Evolutionary conservation across 306 rosid species (phyloP), one percentile per base, ranked within the genome.

Genomic region (Calophaca sinica): DNA sequence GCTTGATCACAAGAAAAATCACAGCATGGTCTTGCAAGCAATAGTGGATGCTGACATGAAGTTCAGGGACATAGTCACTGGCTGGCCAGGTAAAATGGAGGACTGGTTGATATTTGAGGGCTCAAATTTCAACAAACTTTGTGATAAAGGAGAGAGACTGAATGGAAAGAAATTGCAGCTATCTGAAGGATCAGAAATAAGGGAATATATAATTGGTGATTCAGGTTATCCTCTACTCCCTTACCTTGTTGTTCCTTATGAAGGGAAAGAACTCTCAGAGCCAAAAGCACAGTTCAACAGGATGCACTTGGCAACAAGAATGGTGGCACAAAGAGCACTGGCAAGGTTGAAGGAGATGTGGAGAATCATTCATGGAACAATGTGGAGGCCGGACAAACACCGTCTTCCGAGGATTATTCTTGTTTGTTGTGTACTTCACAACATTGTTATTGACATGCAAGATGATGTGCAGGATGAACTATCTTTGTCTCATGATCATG

Each of bases 371-470:
- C 89, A 82, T 9, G 98, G 98, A 75, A 84, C 82, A 13, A 94
- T 94, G 97, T 91, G 98, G 98, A 82, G 98, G 54, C 98, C 97
- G 0, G 98, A 94, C 85, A 91, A 88, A 67, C 97, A 94, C 65
- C 84, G 91, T 39, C 52, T 94, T 74, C 98, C 98, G 0, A 87
- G 97, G 83, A 91, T 94, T 46, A 91, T 94, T 70, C 90, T 94
- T 0, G 97, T 91, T 55, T 94, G 97, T 68, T 91, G 98, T 78
- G 64, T 94, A 79, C 96, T 94, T 86, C 98, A 94, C 50, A 91
- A 94, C 86, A 94, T 94, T 67, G 79, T 82, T 57, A 88, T 94
- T 39, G 97, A 91, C 15, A 80, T 89, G 89, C 84, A 84, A 63
- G 93, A 84, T 53, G 91, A 83, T 70, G 84, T 69, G 55, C 85